Conservation (phyloP, 83 land plant genomes). For the Diphasiastrum complanatum region DNA sequence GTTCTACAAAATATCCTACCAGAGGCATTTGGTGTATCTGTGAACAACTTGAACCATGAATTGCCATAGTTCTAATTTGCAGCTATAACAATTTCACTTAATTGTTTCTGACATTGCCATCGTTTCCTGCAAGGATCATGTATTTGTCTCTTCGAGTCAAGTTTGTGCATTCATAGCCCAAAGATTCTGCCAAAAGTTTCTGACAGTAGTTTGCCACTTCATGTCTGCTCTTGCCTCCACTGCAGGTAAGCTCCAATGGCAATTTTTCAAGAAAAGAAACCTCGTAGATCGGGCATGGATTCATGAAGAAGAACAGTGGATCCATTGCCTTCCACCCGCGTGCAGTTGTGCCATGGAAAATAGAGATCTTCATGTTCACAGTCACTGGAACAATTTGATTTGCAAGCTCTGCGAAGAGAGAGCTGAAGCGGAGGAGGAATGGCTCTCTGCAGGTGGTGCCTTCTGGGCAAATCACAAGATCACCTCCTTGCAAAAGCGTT, state of each 20-base stretch:
- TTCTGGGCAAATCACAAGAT: constrained; percentile 61
- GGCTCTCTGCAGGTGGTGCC: constrained; percentile 72
- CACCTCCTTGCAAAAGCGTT: constrained; percentile 47
- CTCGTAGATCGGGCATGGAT: constrained; percentile 76
- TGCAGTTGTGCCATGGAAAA: constrained; percentile 2
- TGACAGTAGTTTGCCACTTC: constrained; percentile 89
- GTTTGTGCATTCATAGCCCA: constrained; percentile 76
- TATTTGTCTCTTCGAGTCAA: constrained; percentile 84
- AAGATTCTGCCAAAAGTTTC: constrained; percentile 50
- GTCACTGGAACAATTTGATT: constrained; percentile 41
- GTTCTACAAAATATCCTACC: too few relatives aligned
- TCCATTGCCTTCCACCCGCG: constrained; percentile 80
- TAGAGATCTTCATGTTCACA: background rate
- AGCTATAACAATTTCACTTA: too few relatives aligned
- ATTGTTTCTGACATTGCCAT: constrained; percentile 69
- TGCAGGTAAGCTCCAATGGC: constrained; percentile 62
- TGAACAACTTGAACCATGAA: too few relatives aligned
- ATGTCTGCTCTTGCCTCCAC: constrained; percentile 51
- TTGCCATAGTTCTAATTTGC: too few relatives aligned
- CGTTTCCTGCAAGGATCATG: constrained; percentile 65
- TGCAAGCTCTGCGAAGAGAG: constrained; percentile 50
- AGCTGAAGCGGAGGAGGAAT: constrained; percentile 51
- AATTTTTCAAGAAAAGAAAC: constrained; percentile 68
- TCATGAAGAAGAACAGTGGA: constrained; percentile 84
- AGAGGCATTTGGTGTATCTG: too few relatives aligned